Conservation (phyloP, 2,329 filamentous ascomycete species). For the Cordyceps militaris region DNA sequence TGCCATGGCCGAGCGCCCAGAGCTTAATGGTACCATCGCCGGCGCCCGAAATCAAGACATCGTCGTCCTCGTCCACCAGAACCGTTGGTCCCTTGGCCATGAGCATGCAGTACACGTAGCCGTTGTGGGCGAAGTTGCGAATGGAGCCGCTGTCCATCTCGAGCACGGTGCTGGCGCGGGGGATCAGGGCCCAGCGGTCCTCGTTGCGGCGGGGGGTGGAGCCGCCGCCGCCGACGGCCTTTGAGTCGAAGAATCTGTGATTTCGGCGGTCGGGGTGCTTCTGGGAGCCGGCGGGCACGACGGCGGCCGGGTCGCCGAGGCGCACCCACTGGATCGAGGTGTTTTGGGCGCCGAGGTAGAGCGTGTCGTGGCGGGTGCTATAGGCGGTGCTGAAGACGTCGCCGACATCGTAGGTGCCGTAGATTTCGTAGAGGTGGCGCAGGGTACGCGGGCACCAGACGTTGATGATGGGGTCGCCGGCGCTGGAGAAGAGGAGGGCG, state of each 20-base stretch:
- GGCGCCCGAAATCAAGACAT: slow-evolving; percentile 82
- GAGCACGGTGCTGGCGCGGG: slow-evolving; percentile 50
- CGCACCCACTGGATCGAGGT: slow-evolving; percentile 91
- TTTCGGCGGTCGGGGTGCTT: slow-evolving; percentile 70
- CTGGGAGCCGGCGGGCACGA: slow-evolving; percentile 54
- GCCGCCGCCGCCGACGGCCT: slow-evolving; percentile 70
- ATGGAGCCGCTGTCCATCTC: slow-evolving; percentile 79
- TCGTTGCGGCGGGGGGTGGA: slow-evolving; percentile 67
- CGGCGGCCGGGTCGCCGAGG: slow-evolving; percentile 55
- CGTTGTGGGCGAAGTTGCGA: slow-evolving; percentile 84
- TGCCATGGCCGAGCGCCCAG: slow-evolving; percentile 58
- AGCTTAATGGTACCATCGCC: slow-evolving; percentile 92
- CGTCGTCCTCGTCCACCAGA: slow-evolving; percentile 63
- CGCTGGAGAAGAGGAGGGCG: slow-evolving; percentile 79
- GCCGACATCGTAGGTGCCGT: slow-evolving; percentile 88
- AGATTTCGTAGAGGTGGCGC: slow-evolving; percentile 76
- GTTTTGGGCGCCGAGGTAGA: slow-evolving; percentile 91
- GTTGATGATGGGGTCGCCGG: slow-evolving; percentile 88
- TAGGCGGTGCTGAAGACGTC: slow-evolving; percentile 96
- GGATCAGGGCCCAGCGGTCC: slow-evolving; percentile 49
- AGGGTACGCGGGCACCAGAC: slow-evolving; percentile 81
- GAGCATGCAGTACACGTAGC: slow-evolving; percentile 95
- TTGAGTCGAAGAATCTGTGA: slow-evolving; percentile 89
- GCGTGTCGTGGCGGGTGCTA: slow-evolving; percentile 67
- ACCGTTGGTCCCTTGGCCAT: slow-evolving; percentile 63